phyloP scores from a whole-genome alignment of 1,284 basidiomycete species.

The Leucoagaricus sp. region DNA sequence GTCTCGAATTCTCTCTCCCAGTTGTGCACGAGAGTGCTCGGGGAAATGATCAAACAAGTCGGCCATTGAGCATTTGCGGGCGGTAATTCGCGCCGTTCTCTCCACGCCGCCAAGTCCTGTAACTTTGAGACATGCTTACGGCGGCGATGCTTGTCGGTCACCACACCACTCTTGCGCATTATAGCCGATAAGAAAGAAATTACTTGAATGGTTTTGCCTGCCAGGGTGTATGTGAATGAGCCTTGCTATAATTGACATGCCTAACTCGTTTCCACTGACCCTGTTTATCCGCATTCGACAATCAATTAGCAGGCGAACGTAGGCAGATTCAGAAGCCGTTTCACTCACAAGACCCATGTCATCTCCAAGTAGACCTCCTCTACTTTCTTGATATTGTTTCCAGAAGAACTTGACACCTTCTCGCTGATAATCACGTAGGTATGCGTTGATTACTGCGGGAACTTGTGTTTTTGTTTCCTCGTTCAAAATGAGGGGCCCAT shows the following conservation, averaged over 20 bases:
- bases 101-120: slow-evolving; percentile 64
- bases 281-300: slow-evolving; percentile 14
- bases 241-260: slow-evolving; percentile 7
- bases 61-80: slow-evolving; percentile 72
- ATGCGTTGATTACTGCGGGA: slow-evolving; percentile 76
- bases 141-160: slow-evolving; percentile 62
- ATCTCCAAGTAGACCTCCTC: slow-evolving; percentile 81
- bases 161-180: slow-evolving; percentile 74
- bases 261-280: slow-evolving; percentile 22
- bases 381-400: slow-evolving; percentile 57
- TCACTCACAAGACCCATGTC: slow-evolving; percentile 83
- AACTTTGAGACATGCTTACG: slow-evolving; percentile 60
- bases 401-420: slow-evolving; percentile 82
- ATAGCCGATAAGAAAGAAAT: slow-evolving; percentile 85
- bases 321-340: not conserved
- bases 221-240: slow-evolving; percentile 6
- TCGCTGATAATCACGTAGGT: slow-evolving; percentile 82
- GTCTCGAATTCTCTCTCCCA: slow-evolving; percentile 83
- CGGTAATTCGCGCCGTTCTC: slow-evolving; percentile 51
- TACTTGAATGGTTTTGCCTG: slow-evolving; percentile 87
- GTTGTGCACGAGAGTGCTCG: slow-evolving; percentile 75
- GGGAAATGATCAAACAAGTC: slow-evolving; percentile 81
- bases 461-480: slow-evolving; percentile 48
- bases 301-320: not conserved
- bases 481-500: slow-evolving; percentile 51